Base-by-base conservation (phyloP, 129 eudicot genomes). In the Lactuca saligna region DNA sequence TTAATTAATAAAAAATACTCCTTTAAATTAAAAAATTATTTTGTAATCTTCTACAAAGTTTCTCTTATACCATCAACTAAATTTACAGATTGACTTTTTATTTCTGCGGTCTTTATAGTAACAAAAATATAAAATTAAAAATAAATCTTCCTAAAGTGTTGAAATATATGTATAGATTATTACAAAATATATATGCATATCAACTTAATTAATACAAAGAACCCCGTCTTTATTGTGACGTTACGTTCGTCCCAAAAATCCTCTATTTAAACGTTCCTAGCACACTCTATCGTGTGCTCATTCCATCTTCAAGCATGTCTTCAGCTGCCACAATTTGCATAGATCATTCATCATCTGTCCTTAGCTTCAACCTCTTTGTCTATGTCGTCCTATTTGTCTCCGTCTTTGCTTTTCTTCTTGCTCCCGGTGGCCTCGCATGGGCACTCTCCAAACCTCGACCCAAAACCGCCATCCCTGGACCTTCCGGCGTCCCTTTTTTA, bases 341-440 rank as follows among this genome's bases (percentile, higher is more conserved):
- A 17, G 9, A 7, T 5, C 50, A 33, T 3, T 9, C 69, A 2
- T 15, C 80, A 14, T 51, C 80, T 1, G 80, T 68, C 17, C 48
- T 76, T 14, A 76, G 49, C 57, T 8, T 76, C 29, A 54, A 61
- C 13, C 61, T 76, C 50, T 68, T 68, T 16, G 31, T 85, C 10
- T 75, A 53, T 61, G 17, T 79, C 48, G 15, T 84, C 29, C 61
- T 81, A 46, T 77, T 82, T 8, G 49, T 71, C 29, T 77, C 86
- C 33, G 57, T 84, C 3, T 81, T 86, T 41, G 62, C 86, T 63
- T 83, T 92, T 68, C 77, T 86, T 78, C 81, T 92, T 1, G 72
- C 86, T 12, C 98, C 98, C 7, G 98, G 98, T 8, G 98, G 98
- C 5, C 87, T 91, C 31, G 96, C 98, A 38, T 91, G 98, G 98